A percentile compares a stretch with the other conserved stretches of the same genome.
Conservation (phyloP, 2,329 filamentous ascomycete genomes). For the Pyrenochaeta sp. region DNA sequence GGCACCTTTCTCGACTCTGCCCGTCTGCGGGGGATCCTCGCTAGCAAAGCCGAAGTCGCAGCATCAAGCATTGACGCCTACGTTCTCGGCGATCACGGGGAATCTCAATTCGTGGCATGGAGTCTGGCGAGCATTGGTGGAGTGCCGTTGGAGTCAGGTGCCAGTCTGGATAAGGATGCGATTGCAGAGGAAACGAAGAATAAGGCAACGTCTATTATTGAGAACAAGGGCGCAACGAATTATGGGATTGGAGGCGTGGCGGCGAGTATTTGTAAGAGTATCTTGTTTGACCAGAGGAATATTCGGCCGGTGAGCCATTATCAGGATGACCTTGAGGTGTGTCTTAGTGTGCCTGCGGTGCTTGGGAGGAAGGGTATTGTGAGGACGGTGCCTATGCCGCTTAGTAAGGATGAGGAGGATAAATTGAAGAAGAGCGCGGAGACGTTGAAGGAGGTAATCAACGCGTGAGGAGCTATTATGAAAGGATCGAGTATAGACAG, state of each 20-base stretch:
- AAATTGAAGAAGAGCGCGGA: constrained; percentile 19
- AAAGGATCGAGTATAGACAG: too few species aligned
- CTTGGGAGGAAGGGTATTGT: constrained; percentile 23
- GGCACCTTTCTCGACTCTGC: constrained; percentile 32
- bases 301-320: constrained; percentile 22
- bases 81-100: constrained; percentile 29
- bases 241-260: constrained; percentile 30
- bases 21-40: constrained; percentile 24
- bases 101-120: constrained; percentile 28
- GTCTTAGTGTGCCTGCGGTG: constrained; percentile 26
- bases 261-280: constrained; percentile 23
- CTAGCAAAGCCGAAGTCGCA: constrained; percentile 17
- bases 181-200: constrained; percentile 23
- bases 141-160: constrained; percentile 1
- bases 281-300: constrained; percentile 21
- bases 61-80: constrained; percentile 23
- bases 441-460: constrained; percentile 22
- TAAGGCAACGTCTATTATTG: constrained; percentile 23
- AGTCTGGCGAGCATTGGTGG: constrained; percentile 18
- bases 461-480: too few species aligned
- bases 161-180: constrained; percentile 5
- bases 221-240: constrained; percentile 31
- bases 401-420: constrained; percentile 16
- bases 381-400: constrained; percentile 10
- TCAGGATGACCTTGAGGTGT: constrained; percentile 19